Evolutionary conservation across 495 filamentous ascomycete genomes (phyloP).

Genomic region (Bacidia rubella): DNA sequence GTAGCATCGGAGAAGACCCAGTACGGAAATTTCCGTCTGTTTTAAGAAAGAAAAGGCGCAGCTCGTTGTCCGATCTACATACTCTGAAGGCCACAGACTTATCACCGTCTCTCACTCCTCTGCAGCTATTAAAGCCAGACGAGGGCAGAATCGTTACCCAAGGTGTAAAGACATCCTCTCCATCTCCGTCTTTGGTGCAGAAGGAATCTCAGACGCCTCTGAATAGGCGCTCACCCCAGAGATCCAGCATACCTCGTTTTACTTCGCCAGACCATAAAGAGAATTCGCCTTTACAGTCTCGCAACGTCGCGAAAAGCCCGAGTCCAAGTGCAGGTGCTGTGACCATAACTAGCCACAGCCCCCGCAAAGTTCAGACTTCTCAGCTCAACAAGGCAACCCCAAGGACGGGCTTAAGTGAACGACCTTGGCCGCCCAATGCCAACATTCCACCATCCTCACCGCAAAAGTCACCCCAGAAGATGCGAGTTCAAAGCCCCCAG

Average conservation of each 20-base stretch:
- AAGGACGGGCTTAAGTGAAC: constrained; percentile 37
- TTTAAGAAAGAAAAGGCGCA: constrained; percentile 64
- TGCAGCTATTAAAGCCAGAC: not conserved
- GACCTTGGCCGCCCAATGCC: constrained; percentile 30
- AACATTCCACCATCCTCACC: constrained; percentile 23
- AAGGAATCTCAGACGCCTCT: constrained; percentile 3
- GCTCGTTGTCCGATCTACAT: constrained; percentile 82
- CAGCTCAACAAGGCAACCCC: constrained; percentile 38
- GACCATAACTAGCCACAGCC: constrained; percentile 29
- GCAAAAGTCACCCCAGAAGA: constrained; percentile 39
- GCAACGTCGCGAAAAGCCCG: not conserved
- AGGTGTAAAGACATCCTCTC: not conserved
- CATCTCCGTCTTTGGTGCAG: not conserved
- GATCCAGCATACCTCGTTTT: constrained; percentile 12
- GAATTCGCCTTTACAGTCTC: constrained; percentile 10
- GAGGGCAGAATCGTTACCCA: not conserved
- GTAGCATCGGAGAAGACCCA: constrained; percentile 30
- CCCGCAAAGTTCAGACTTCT: constrained; percentile 37
- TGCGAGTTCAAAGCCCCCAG: constrained; percentile 80
- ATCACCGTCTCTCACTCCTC: not conserved
- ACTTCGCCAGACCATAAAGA: constrained; percentile 15
- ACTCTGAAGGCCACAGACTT: constrained; percentile 19
- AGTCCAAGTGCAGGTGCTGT: constrained; percentile 11
- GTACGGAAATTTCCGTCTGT: constrained; percentile 11
- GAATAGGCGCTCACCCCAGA: constrained; percentile 11